Percentiles rank a stretch among this genome's conserved stretches.
These are phyloP conservation scores for Verticillium nubilum DNA, from an alignment of 2,329 filamentous ascomycete genomes.

Conservation along the genomic window DNA sequence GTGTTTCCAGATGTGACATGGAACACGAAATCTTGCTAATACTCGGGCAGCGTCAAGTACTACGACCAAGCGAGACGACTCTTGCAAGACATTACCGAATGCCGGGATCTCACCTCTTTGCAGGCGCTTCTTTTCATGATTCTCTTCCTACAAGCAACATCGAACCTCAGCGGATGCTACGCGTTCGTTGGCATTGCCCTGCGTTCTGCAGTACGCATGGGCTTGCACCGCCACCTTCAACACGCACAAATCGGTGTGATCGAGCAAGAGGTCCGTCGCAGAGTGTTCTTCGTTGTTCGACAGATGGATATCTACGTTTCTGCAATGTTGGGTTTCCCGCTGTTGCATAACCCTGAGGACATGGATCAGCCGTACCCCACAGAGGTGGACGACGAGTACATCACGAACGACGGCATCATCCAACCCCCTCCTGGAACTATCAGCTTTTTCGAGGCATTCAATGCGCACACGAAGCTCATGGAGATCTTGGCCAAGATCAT, in stretches of 20 bases:
- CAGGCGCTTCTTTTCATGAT: constrained; percentile 77
- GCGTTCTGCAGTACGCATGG: constrained; percentile 69
- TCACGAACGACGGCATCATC: constrained; percentile 52
- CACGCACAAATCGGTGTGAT: constrained; percentile 58
- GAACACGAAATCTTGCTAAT: constrained; percentile 14
- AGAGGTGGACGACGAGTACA: constrained; percentile 63
- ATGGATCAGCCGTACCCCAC: constrained; percentile 61
- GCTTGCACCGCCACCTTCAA: constrained; percentile 67
- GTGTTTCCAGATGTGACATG: constrained; percentile 10
- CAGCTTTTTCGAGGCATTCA: constrained; percentile 60
- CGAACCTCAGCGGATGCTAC: constrained; percentile 74
- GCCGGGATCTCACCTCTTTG: constrained; percentile 67
- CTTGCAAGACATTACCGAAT: constrained; percentile 61
- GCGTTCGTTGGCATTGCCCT: constrained; percentile 74
- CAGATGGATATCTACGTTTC: constrained; percentile 69
- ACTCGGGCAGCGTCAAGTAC: constrained; percentile 59
- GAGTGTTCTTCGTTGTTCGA: constrained; percentile 63
- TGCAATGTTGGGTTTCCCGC: constrained; percentile 60
- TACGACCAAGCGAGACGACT: constrained; percentile 63
- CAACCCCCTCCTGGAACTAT: constrained; percentile 49
- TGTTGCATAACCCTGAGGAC: constrained; percentile 58
- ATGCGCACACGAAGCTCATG: constrained; percentile 60
- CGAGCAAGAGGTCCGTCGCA: constrained; percentile 57
- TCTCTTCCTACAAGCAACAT: constrained; percentile 73
- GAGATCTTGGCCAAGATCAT: constrained; percentile 59